Evolutionary conservation across 257 asterid species (phyloP).

Genomic region (Plantago ovata): DNA sequence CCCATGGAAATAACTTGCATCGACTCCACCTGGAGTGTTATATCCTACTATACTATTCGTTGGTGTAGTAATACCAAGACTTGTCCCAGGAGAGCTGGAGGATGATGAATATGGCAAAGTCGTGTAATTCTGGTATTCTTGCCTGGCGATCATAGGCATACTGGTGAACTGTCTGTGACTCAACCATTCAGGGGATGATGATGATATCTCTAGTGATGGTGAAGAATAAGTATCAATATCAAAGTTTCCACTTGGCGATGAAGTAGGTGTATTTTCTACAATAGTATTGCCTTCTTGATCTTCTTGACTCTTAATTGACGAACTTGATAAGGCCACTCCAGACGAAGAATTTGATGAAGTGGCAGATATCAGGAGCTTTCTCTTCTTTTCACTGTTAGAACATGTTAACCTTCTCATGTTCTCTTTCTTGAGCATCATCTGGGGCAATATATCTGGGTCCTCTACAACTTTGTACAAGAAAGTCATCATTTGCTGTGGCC

Average conservation of each 20-base stretch:
- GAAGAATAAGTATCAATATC: slow-evolving; percentile 30
- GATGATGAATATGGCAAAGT: slow-evolving; percentile 20
- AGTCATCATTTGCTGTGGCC: slow-evolving; percentile 90
- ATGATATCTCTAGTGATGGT: slow-evolving; percentile 28
- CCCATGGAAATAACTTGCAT: slow-evolving; percentile 24
- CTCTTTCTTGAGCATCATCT: slow-evolving; percentile 54
- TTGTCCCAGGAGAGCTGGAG: slow-evolving; percentile 21
- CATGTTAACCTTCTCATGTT: slow-evolving; percentile 18
- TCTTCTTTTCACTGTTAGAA: slow-evolving; percentile 38
- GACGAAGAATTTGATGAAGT: slow-evolving; percentile 45
- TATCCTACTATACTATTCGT: slow-evolving; percentile 8
- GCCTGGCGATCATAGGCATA: slow-evolving; percentile 23
- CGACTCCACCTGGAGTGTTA: slow-evolving; percentile 18
- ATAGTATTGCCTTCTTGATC: slow-evolving; percentile 27
- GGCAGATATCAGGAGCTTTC: slow-evolving; percentile 30
- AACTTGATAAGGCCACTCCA: slow-evolving; percentile 28
- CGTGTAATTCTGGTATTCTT: slow-evolving; percentile 16
- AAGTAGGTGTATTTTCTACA: slow-evolving; percentile 30
- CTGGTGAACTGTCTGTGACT: slow-evolving; percentile 10
- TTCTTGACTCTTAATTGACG: slow-evolving; percentile 59
- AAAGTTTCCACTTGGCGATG: slow-evolving; percentile 33
- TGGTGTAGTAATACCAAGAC: slow-evolving; percentile 17
- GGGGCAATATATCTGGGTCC: slow-evolving; percentile 63
- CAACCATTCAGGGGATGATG: slow-evolving; percentile 36
- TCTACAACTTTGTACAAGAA: slow-evolving; percentile 68